Conservation (phyloP, 2,329 filamentous ascomycete genomes). For the Fusarium transvaalense region DNA sequence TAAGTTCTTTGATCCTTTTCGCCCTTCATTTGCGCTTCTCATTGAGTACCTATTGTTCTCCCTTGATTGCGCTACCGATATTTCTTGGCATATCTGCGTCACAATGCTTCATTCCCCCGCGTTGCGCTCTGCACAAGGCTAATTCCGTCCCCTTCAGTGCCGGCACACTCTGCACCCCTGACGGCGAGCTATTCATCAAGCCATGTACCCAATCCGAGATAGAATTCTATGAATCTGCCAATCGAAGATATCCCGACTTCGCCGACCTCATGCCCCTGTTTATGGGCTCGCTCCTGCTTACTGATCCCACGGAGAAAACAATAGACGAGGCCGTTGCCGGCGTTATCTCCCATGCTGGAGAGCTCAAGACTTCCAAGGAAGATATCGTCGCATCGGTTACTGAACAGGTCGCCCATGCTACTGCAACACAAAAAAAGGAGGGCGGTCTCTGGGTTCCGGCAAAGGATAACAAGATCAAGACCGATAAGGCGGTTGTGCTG, state of each 20-base stretch:
- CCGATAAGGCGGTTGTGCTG: conserved; percentile 83
- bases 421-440: conserved; percentile 32
- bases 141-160: conserved; percentile 69
- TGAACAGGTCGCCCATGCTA: conserved; percentile 49
- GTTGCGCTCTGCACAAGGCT: conserved; percentile 26
- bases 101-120: conserved; percentile 21
- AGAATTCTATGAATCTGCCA: conserved; percentile 85
- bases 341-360: conserved; percentile 56
- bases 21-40: conserved; percentile 22
- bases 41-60: not conserved
- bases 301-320: conserved; percentile 62
- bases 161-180: conserved; percentile 85
- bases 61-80: conserved; percentile 9
- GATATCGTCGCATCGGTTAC: conserved; percentile 52
- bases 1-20: conserved; percentile 61
- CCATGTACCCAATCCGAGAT: conserved; percentile 90
- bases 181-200: conserved; percentile 91
- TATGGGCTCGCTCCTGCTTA: conserved; percentile 83
- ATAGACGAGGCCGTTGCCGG: conserved; percentile 64
- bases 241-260: conserved; percentile 76
- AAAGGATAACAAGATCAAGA: conserved; percentile 73
- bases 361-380: conserved; percentile 51
- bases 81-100: conserved; percentile 31
- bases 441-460: conserved; percentile 61
- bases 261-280: conserved; percentile 85